Conservation (phyloP, 2,329 filamentous ascomycete genomes). For the Botrytis cinerea region DNA sequence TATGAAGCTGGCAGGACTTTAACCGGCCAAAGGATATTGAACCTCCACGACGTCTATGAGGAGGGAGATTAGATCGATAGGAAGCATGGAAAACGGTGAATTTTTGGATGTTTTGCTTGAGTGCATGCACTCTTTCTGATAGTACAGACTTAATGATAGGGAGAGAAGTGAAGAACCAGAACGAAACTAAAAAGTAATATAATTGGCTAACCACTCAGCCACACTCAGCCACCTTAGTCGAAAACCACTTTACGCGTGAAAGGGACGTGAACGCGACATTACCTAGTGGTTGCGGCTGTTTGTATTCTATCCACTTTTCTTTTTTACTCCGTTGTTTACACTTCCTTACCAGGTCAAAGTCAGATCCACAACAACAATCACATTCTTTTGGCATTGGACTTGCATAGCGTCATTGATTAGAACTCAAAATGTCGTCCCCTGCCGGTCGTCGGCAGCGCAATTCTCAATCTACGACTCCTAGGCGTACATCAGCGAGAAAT, state of each 20-base stretch:
- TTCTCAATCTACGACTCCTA: conserved; percentile 57
- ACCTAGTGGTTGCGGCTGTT: background rate
- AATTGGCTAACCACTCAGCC: background rate
- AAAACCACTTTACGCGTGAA: conserved; percentile 24
- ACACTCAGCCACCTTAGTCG: background rate
- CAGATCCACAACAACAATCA: conserved; percentile 16
- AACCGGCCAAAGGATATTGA: background rate
- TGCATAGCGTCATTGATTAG: conserved; percentile 5
- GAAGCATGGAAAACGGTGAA: background rate
- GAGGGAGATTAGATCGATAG: background rate
- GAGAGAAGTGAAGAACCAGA: background rate
- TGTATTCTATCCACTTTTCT: conserved; percentile 13
- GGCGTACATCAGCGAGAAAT: conserved; percentile 57
- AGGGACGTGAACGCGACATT: conserved; percentile 6
- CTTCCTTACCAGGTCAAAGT: conserved; percentile 7
- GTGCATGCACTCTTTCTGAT: background rate
- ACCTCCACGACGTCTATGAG: background rate
- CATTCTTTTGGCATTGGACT: conserved; percentile 4
- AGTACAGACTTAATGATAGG: background rate
- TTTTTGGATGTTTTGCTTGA: background rate
- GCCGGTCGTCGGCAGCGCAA: conserved; percentile 56
- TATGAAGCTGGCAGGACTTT: background rate
- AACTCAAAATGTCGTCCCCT: conserved; percentile 61
- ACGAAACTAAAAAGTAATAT: background rate
- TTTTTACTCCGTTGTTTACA: conserved; percentile 16